Evolutionary conservation across 306 rosid genomes (phyloP), one percentile per base, ranked within the genome.

Genomic region (Cucurbita pepo): DNA sequence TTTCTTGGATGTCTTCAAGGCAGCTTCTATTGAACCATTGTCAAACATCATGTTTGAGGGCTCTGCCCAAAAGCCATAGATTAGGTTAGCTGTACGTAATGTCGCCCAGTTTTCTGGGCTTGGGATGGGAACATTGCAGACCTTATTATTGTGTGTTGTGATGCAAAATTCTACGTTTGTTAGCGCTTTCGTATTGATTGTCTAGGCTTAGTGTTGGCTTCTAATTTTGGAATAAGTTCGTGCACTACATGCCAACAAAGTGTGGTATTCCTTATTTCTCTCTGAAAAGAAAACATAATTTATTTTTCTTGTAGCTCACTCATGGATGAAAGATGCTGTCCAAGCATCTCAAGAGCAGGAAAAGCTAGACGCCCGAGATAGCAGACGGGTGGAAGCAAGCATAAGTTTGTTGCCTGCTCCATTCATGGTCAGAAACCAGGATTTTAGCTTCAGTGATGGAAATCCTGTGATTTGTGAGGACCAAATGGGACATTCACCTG

Each of bases 301-400:
- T 40, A 21, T 10, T 10, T 69, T 57, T 70, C 59, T 56, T 71
- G 53, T 82, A 88, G 94, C 82, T 70, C 94, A 88, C 77, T 76
- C 86, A 76, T 88, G 90, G 94, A 84, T 88, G 90, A 81, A 86
- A 54, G 78, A 79, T 48, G 57, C 25, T 40, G 78, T 67, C n/a
- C 54, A 57, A 64, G 61, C 40, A n/a, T 65, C 65, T 69, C 69
- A 54, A 78, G 82, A 76, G 78, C 81, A 79, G 75, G 79, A 81
- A 79, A 73, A 69, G 43, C 4, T 14, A 14, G 73, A 48, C 30
- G 43, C 44, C 4, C 73, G 73, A 45, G 62, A 65, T 61, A 25
- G 60, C 56, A 44, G 48, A 15, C 60, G 74, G n/a, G 69, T 59
- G 60, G 58, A 76, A 59, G 43, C 40, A 53, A 63, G 72, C 51